Conservation (phyloP, 768 basidiomycete genomes). For the Nidularia sp. region DNA sequence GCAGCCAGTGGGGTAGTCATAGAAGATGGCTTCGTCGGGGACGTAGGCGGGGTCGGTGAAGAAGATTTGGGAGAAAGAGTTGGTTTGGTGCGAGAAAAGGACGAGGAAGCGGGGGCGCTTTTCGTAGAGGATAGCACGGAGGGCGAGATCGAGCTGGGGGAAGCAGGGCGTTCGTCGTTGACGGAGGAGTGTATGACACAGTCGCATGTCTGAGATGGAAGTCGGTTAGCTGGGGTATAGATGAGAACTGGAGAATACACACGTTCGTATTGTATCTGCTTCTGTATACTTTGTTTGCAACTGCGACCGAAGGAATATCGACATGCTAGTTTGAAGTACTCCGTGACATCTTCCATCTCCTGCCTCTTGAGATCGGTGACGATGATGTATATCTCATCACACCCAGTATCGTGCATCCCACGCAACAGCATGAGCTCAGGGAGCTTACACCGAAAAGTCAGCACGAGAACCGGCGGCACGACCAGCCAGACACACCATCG, state of each 20-base stretch:
- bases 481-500: constrained; percentile 50
- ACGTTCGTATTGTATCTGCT: constrained; percentile 70
- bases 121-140: constrained; percentile 73
- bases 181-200: constrained; percentile 61
- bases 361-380: constrained; percentile 76
- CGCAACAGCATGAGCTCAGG: constrained; percentile 77
- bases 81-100: constrained; percentile 76
- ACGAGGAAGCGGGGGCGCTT: constrained; percentile 75
- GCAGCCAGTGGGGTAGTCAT: constrained; percentile 76
- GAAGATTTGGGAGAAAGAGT: constrained; percentile 78
- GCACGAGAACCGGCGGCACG: not conserved
- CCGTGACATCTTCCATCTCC: constrained; percentile 79
- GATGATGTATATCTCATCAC: constrained; percentile 76
- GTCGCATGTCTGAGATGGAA: constrained; percentile 48
- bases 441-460: constrained; percentile 33
- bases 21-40: constrained; percentile 68
- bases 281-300: constrained; percentile 64
- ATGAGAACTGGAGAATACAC: constrained; percentile 20
- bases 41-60: constrained; percentile 72
- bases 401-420: constrained; percentile 77
- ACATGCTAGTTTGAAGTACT: constrained; percentile 75
- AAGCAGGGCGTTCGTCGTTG: constrained; percentile 77
- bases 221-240: constrained; percentile 3
- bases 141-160: constrained; percentile 75
- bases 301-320: constrained; percentile 57